Conservation (phyloP, 2,329 filamentous ascomycete species). For the Calcarisporium arbuscula region DNA sequence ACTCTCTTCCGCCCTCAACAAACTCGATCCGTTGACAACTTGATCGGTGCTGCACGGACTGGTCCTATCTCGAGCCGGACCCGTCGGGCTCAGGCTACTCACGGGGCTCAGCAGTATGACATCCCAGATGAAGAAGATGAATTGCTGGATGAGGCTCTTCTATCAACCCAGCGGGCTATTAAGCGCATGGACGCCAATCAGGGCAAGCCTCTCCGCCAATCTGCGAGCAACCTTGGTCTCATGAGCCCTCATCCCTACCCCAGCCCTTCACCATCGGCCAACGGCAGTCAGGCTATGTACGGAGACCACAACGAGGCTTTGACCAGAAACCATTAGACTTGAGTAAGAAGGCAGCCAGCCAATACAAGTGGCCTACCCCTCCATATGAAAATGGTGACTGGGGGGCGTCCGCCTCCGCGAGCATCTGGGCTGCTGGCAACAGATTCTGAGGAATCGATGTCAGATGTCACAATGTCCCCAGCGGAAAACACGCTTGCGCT, state of each 20-base stretch:
- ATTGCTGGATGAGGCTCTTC: constrained; percentile 80
- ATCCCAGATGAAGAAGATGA: constrained; percentile 96
- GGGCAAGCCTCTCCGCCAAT: constrained; percentile 46
- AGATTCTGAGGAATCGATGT: constrained; percentile 48
- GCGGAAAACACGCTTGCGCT: too few relatives aligned
- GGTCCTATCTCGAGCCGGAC: constrained; percentile 73
- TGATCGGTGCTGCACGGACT: constrained; percentile 47
- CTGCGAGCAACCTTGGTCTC: constrained; percentile 56
- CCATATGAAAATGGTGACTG: constrained; percentile 93
- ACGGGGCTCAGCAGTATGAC: constrained; percentile 80
- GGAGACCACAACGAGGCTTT: constrained; percentile 56
- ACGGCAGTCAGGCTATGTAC: constrained; percentile 70
- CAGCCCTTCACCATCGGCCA: constrained; percentile 71
- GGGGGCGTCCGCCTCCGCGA: constrained; percentile 75
- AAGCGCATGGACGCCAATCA: constrained; percentile 54
- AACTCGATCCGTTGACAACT: constrained; percentile 58
- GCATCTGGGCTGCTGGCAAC: constrained; percentile 69
- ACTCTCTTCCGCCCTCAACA: constrained; percentile 58
- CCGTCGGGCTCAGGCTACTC: constrained; percentile 65
- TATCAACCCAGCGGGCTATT: constrained; percentile 69
- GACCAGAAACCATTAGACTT: constrained; percentile 68
- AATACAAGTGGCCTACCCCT: constrained; percentile 85
- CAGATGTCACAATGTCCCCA: too few relatives aligned
- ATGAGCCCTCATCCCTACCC: constrained; percentile 49
- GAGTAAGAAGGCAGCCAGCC: constrained; percentile 45